These are phyloP conservation scores for Wickerhamiella allomyrinae DNA, from an alignment of 805 yeast species.

Conservation along the genomic window DNA sequence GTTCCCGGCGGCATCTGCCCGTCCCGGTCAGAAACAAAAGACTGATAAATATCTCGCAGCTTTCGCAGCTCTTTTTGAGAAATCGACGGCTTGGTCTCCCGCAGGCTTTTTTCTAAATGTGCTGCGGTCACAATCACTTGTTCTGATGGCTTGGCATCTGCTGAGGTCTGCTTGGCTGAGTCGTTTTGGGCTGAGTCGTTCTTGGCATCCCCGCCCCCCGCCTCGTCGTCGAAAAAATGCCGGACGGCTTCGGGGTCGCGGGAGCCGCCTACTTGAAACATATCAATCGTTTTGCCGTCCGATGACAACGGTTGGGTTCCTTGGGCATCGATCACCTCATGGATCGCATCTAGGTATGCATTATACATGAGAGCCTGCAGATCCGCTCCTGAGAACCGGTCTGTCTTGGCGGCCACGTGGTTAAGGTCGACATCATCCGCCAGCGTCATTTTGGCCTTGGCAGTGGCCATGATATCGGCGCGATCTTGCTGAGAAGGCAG, in stretches of 20 bases:
- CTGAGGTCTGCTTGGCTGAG: neutral
- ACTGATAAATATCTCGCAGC: constrained; percentile 46
- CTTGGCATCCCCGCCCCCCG: neutral
- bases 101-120: constrained; percentile 48
- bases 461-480: constrained; percentile 45
- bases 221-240: constrained; percentile 5
- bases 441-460: constrained; percentile 47
- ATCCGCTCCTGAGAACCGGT: constrained; percentile 89
- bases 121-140: constrained; percentile 34
- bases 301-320: neutral
- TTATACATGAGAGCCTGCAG: constrained; percentile 83
- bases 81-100: constrained; percentile 80
- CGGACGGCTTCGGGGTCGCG: constrained; percentile 3
- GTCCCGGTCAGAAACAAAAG: constrained; percentile 63
- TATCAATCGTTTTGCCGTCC: neutral
- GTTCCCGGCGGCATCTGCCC: constrained; percentile 83
- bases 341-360: constrained; percentile 71
- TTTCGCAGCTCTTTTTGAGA: constrained; percentile 56
- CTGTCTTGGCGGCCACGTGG: constrained; percentile 42
- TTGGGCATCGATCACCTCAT: constrained; percentile 32
- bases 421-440: constrained; percentile 37
- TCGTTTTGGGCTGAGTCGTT: neutral
- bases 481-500: constrained; percentile 65
- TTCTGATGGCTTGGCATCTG: too few species aligned
- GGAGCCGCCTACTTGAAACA: constrained; percentile 10